Percentiles rank a stretch among this genome's conserved stretches.
These are phyloP conservation scores for Rhizoclosmatium globosum DNA, from an alignment of 192 early-diverging fungal species.

Conservation along the genomic window DNA sequence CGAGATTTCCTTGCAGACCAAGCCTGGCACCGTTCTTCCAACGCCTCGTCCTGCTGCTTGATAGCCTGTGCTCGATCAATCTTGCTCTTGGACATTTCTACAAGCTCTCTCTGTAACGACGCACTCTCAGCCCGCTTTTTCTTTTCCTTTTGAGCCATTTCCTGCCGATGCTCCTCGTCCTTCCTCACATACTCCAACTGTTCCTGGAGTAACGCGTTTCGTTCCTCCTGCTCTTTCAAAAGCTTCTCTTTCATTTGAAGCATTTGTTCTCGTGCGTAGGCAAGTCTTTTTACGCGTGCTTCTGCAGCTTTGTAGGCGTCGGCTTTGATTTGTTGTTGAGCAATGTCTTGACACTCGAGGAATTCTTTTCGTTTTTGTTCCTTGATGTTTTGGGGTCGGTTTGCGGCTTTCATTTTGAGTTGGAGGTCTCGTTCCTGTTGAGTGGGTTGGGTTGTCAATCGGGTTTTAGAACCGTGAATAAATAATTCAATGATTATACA, in stretches of 20 bases:
- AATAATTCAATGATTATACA: background rate
- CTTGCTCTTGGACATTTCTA: constrained; percentile 6
- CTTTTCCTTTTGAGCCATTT: background rate
- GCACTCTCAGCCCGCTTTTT: background rate
- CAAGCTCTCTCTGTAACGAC: constrained; percentile 28
- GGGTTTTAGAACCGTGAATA: background rate
- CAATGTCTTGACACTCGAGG: constrained; percentile 2
- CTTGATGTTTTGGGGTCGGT: background rate
- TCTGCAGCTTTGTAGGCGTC: constrained; percentile 24
- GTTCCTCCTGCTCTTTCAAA: constrained; percentile 9
- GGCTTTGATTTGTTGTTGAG: constrained; percentile 12
- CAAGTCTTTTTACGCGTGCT: background rate
- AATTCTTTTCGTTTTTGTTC: background rate
- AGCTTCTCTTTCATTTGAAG: constrained; percentile 2
- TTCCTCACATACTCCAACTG: background rate
- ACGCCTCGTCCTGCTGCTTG: constrained; percentile 21
- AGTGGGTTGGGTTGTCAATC: background rate
- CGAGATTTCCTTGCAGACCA: constrained; percentile 46
- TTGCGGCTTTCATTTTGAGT: constrained; percentile 39
- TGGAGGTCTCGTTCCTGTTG: constrained; percentile 54
- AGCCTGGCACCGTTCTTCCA: constrained; percentile 35
- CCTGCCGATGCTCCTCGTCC: constrained; percentile 12
- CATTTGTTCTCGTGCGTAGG: constrained; percentile 26
- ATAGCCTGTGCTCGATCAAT: background rate
- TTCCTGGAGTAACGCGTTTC: constrained; percentile 7